Evolutionary conservation across 2,329 filamentous ascomycete species (phyloP), one percentile per base, ranked within the genome.

Genomic region (Phaeosphaeriaceae sp.): DNA sequence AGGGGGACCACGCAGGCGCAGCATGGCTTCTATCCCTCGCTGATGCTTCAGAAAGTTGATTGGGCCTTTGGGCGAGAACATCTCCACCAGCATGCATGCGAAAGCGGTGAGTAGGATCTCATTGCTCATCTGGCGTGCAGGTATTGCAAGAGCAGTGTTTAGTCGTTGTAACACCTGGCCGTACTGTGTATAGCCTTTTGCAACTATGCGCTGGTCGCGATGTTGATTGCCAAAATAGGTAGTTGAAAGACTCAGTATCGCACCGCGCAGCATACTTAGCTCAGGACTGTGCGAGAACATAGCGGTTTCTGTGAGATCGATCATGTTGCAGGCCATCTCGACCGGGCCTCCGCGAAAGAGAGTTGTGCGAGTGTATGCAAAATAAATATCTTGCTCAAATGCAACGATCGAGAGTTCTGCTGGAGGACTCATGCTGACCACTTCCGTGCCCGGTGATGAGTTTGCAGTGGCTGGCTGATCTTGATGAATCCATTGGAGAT

Each of bases 171-270:
- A 28, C 3, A 71, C 69, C n/a, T 63, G 46, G 17, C 71, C 71
- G 23, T 75, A 75, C 9, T 66, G 52, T 8, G 40, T 19, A 24
- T 73, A 72, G 10, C 72, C 70, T 28, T 59, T 59, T 10, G 56
- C 60, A 10, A 56, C 67, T 3, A 74, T 65, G 2, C 59, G 50
- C 2, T 44, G 51, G 32, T 69, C 63, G 6, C 60, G 60, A 52
- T 75, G 65, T 32, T 71, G 70, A 44, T 55, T 68, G 3, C 72
- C 72, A 50, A 68, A 75, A 49, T 71, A 73, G 0, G 68, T 64
- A 5, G 66, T 56, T 0, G 71, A 59, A 3, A 75, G 64, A 52
- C 69, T 70, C 15, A 71, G 48, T 17, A 74, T 60, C 0, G 70
- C 61, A 19, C 66, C 65, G 6, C 66, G 65, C 15, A 75, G 63